These are phyloP conservation scores for Erythrophleum ivorense DNA, from an alignment of 331 rosid genomes.

Conservation along the genomic window DNA sequence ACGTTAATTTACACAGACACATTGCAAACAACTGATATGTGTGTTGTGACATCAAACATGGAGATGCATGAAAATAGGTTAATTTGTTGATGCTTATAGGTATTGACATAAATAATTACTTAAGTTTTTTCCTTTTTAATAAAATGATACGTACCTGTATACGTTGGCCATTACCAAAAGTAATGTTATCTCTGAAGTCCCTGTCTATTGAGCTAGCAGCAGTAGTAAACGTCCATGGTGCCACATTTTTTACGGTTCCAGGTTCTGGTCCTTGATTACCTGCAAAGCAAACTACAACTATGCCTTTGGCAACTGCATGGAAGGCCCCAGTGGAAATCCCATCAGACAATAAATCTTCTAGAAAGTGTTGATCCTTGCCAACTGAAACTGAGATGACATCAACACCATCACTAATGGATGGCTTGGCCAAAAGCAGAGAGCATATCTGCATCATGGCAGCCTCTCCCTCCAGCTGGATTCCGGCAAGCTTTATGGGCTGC, in stretches of 20 bases:
- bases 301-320: constrained; percentile 50
- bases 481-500: constrained; percentile 66
- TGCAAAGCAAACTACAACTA: constrained; percentile 53
- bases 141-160: constrained; percentile 46
- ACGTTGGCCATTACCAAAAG: constrained; percentile 46
- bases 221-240: constrained; percentile 61
- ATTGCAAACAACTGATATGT: too few relatives aligned
- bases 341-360: constrained; percentile 26
- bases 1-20: too few relatives aligned
- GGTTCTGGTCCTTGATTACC: constrained; percentile 57
- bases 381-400: constrained; percentile 61
- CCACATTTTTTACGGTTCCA: constrained; percentile 37
- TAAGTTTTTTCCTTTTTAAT: too few relatives aligned
- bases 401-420: constrained; percentile 53
- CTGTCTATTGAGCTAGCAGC: constrained; percentile 60
- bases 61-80: too few relatives aligned
- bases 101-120: too few relatives aligned
- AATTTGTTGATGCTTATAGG: too few relatives aligned
- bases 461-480: neutral
- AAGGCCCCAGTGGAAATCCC: constrained; percentile 49
- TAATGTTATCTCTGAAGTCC: constrained; percentile 37
- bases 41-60: too few relatives aligned
- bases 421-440: constrained; percentile 59
- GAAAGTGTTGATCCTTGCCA: too few relatives aligned
- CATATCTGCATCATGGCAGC: constrained; percentile 54